These are phyloP conservation scores for Vitis rupestris DNA, from an alignment of 164 flowering plant genomes.

Conservation along the genomic window DNA sequence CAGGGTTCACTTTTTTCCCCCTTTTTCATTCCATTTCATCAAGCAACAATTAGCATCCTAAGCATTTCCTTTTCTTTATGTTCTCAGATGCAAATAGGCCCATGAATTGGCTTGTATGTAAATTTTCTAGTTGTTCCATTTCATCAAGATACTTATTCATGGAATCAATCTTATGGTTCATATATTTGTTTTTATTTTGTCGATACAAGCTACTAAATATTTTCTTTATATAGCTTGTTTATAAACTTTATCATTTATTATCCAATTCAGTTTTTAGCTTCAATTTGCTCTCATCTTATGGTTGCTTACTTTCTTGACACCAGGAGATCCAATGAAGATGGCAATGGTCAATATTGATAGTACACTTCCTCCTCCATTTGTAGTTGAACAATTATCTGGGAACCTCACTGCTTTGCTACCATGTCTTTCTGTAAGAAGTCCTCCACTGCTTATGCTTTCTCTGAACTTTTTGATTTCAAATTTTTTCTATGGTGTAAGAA, in stretches of 20 bases:
- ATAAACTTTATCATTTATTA: neutral
- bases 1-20: too few relatives aligned
- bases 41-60: too few relatives aligned
- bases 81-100: neutral
- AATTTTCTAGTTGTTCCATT: neutral
- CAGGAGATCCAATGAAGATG: constrained; percentile 91
- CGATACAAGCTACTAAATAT: too few relatives aligned
- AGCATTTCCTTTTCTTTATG: neutral
- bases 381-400: constrained; percentile 44
- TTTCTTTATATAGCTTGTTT: neutral
- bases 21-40: too few relatives aligned
- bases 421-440: constrained; percentile 64
- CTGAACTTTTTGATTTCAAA: neutral
- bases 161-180: neutral
- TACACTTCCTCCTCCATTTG: constrained; percentile 45
- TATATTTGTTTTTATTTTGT: neutral
- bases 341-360: constrained; percentile 56
- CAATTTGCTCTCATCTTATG: neutral
- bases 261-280: neutral
- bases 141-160: neutral
- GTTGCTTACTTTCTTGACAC: constrained; percentile 7
- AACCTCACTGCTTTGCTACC: constrained; percentile 72
- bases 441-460: neutral
- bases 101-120: neutral
- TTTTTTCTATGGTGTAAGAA: neutral